Conservation (phyloP, 495 filamentous ascomycete genomes). For the Xeromyces bisporus region DNA sequence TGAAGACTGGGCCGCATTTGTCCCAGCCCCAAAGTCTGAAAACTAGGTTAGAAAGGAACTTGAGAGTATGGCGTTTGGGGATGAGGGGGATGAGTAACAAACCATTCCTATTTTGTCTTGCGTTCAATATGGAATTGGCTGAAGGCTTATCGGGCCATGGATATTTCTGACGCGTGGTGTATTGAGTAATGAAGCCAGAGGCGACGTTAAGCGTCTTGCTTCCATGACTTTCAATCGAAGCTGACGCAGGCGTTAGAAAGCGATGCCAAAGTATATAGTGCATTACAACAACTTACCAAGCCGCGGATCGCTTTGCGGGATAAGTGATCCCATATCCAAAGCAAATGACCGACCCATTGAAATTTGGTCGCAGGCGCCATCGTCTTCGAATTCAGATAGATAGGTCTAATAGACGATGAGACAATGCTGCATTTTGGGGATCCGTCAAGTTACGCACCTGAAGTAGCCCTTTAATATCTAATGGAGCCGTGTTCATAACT, state of each 20-base stretch:
- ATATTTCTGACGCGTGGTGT: constrained; percentile 93
- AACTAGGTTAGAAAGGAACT: background rate
- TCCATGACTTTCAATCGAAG: constrained; percentile 53
- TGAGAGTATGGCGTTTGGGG: background rate
- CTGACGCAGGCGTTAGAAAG: constrained; percentile 11
- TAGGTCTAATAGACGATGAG: constrained; percentile 43
- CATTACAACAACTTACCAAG: constrained; percentile 32
- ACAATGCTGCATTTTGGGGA: background rate
- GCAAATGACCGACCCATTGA: constrained; percentile 92
- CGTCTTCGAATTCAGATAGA: constrained; percentile 80
- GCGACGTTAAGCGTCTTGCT: constrained; percentile 66
- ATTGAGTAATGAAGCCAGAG: constrained; percentile 90
- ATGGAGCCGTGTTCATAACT: constrained; percentile 68
- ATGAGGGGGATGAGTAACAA: background rate
- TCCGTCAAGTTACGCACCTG: constrained; percentile 27
- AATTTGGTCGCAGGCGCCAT: constrained; percentile 72
- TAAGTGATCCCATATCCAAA: constrained; percentile 72
- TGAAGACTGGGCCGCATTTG: constrained; percentile 1
- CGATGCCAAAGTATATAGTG: background rate
- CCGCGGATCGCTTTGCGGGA: constrained; percentile 77
- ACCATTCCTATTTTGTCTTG: too few species aligned
- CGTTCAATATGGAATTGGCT: too few species aligned
- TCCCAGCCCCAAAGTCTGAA: background rate
- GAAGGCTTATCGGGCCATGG: constrained; percentile 51
- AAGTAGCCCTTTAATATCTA: constrained; percentile 88